Conservation (phyloP, 2,329 filamentous ascomycete species). For the Endocalyx cinctus region DNA sequence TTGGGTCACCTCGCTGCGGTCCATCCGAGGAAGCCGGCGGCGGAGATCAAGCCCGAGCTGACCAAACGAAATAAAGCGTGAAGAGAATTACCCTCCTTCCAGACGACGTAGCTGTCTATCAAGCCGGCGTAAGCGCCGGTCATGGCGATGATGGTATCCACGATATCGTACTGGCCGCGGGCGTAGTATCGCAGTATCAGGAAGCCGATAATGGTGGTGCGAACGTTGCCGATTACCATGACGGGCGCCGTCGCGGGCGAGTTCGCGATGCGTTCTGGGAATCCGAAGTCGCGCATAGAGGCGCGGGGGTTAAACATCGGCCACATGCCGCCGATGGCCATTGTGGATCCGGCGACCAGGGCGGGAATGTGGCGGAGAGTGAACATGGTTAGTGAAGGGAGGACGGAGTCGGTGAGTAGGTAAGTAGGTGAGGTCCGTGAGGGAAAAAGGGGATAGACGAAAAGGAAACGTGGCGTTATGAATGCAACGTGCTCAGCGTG, state of each 20-base stretch:
- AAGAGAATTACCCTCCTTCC: conserved; percentile 15
- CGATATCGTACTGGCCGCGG: conserved; percentile 9
- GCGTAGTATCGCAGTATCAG: conserved; percentile 17
- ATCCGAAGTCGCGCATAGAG: conserved; percentile 22
- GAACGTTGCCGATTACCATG: conserved; percentile 15
- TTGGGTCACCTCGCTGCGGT: too few species aligned
- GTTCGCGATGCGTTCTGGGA: conserved; percentile 16
- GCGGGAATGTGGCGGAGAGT: conserved; percentile 9
- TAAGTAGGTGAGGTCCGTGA: too few species aligned
- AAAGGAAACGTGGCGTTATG: too few species aligned
- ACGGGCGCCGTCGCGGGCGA: conserved; percentile 14
- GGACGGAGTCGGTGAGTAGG: too few species aligned
- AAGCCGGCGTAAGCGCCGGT: conserved; percentile 19
- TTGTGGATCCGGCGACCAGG: conserved; percentile 10
- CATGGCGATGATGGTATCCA: conserved; percentile 21
- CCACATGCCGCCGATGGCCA: conserved; percentile 24
- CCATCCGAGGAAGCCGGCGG: conserved; percentile 9
- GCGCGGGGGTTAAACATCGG: conserved; percentile 13
- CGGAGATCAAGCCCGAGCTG: conserved; percentile 11
- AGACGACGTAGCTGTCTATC: conserved; percentile 22
- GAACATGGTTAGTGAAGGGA: conserved; percentile 9
- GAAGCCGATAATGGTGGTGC: conserved; percentile 19
- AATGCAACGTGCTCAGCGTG: too few species aligned
- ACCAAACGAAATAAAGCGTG: conserved; percentile 16
- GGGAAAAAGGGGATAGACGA: too few species aligned